Evolutionary conservation across 352 stramenopile species (phyloP).

Genomic region (Phytopythium chamaehyphon): DNA sequence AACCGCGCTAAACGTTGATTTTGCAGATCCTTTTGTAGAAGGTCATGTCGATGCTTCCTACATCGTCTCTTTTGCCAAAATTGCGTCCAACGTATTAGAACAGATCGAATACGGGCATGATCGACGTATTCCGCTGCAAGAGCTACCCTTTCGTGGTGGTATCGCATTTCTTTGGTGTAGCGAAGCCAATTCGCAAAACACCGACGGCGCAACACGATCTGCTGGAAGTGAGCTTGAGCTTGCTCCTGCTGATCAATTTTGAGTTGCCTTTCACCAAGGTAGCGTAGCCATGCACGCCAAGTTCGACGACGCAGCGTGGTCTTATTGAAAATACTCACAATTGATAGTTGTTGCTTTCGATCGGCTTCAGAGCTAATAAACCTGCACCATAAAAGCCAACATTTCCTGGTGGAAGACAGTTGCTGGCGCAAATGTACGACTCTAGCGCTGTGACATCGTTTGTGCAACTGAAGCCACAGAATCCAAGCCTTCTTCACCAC

Average conservation of each 20-base stretch:
- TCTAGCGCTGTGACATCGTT: conserved; percentile 9
- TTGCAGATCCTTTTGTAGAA: neutral
- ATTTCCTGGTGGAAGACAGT: neutral
- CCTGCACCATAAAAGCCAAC: conserved; percentile 12
- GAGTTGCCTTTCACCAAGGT: conserved; percentile 6
- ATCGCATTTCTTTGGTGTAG: neutral
- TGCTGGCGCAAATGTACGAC: conserved; percentile 8
- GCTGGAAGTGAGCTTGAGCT: neutral
- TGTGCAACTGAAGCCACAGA: conserved; percentile 14
- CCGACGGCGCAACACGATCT: neutral
- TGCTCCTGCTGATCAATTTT: neutral
- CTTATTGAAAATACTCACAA: conserved; percentile 6
- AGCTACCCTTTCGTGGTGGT: neutral
- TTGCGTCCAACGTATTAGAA: neutral
- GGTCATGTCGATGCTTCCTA: neutral
- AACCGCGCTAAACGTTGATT: neutral
- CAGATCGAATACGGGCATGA: neutral
- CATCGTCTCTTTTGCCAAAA: neutral
- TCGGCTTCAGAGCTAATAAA: conserved; percentile 1
- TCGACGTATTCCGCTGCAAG: conserved; percentile 1
- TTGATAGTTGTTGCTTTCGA: conserved; percentile 2
- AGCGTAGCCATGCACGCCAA: conserved; percentile 19
- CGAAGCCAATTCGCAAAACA: neutral
- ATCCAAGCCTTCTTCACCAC: conserved; percentile 17
- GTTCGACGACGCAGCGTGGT: neutral